phyloP scores from a whole-genome alignment of 805 yeast genomes.

The Myxozyma melibiosi region DNA sequence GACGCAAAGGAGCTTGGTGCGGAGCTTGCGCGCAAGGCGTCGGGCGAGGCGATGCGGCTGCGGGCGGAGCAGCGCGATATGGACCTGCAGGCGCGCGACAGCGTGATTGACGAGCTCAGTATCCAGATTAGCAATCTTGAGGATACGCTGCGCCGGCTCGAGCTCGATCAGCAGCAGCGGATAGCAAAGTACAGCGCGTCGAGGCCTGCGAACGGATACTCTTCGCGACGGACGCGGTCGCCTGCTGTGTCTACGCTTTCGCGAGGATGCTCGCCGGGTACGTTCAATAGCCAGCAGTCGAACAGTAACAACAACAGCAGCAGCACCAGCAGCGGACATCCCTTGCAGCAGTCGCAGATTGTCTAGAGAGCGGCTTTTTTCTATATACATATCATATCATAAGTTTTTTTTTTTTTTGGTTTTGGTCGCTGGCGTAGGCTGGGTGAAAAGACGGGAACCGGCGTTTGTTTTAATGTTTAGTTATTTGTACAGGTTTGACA shows the following conservation, averaged over 20 bases:
- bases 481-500: too few species aligned
- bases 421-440: neutral
- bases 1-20: conserved; percentile 37
- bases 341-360: conserved; percentile 28
- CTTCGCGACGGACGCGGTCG: conserved; percentile 21
- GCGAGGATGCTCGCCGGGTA: conserved; percentile 22
- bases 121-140: conserved; percentile 39
- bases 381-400: conserved; percentile 43
- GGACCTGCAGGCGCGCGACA: conserved; percentile 40
- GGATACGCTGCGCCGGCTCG: conserved; percentile 39
- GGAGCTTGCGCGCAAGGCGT: conserved; percentile 32
- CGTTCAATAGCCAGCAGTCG: neutral
- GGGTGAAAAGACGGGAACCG: too few species aligned
- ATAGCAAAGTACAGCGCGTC: conserved; percentile 28
- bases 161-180: conserved; percentile 30
- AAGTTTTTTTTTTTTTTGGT: conserved; percentile 42
- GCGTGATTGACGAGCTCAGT: conserved; percentile 37
- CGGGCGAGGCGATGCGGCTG: conserved; percentile 39
- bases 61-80: conserved; percentile 38
- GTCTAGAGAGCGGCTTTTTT: conserved; percentile 9
- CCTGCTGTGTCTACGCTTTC: conserved; percentile 19
- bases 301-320: neutral
- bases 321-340: conserved; percentile 19
- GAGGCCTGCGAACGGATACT: conserved; percentile 17
- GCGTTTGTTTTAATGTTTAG: too few species aligned